Conservation (phyloP, 805 yeast species). For the Teunomyces kruisii region DNA sequence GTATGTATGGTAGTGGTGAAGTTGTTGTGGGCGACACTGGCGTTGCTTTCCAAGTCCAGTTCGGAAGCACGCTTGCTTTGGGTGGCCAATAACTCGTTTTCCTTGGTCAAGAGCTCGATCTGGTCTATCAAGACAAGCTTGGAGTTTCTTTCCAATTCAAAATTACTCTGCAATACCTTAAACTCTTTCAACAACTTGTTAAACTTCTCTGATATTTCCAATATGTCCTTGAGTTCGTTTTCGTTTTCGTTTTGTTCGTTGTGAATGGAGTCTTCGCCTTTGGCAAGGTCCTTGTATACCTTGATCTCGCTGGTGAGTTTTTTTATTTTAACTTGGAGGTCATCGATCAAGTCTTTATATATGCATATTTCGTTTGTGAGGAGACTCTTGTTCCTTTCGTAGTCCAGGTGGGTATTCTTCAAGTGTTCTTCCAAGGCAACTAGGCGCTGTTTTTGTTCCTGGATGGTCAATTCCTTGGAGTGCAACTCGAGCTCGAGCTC, state of each 20-base stretch:
- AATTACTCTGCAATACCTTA: slow-evolving; percentile 46
- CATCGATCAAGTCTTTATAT: slow-evolving; percentile 34
- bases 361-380: slow-evolving; percentile 28
- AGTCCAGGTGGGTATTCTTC: slow-evolving; percentile 28
- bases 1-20: slow-evolving; percentile 16
- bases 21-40: slow-evolving; percentile 7
- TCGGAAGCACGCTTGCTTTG: slow-evolving; percentile 10
- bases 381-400: slow-evolving; percentile 25
- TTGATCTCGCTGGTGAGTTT: slow-evolving; percentile 20
- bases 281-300: slow-evolving; percentile 6
- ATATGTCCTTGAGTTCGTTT: slow-evolving; percentile 10
- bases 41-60: slow-evolving; percentile 5
- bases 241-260: background rate
- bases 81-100: slow-evolving; percentile 18
- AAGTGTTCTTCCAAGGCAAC: slow-evolving; percentile 27
- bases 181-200: slow-evolving; percentile 32
- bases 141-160: slow-evolving; percentile 53
- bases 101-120: slow-evolving; percentile 47
- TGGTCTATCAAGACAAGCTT: slow-evolving; percentile 54
- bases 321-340: slow-evolving; percentile 26
- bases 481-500: slow-evolving; percentile 33
- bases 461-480: slow-evolving; percentile 21
- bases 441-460: slow-evolving; percentile 27
- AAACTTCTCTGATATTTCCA: slow-evolving; percentile 25
- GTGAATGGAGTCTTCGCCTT: background rate